phyloP scores from a whole-genome alignment of 2,329 filamentous ascomycete genomes.

The Colletotrichum sp. region DNA sequence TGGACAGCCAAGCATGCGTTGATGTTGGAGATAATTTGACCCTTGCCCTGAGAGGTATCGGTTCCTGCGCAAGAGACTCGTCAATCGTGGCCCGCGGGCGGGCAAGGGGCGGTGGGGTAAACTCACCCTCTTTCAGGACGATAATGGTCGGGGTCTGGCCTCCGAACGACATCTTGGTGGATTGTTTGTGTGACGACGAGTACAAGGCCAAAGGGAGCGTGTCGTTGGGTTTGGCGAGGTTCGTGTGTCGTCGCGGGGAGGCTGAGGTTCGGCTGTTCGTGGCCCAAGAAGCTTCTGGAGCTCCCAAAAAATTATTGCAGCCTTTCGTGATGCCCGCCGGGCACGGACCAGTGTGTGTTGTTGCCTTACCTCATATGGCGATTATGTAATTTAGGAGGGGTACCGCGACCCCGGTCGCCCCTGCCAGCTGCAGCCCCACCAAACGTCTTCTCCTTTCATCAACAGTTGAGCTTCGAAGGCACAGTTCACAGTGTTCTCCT shows the following conservation, averaged over 20 bases:
- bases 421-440: not conserved
- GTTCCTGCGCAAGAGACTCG: conserved; percentile 67
- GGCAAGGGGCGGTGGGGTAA: conserved; percentile 42
- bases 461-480: not conserved
- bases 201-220: not conserved
- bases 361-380: conserved; percentile 10
- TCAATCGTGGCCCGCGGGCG: conserved; percentile 23
- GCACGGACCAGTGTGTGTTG: conserved; percentile 23
- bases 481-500: not conserved
- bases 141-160: conserved; percentile 98
- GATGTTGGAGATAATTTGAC: conserved; percentile 97
- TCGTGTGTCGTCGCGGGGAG: conserved; percentile 13
- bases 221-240: not conserved
- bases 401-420: not conserved
- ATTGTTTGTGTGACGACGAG: not conserved
- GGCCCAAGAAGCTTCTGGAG: conserved; percentile 43
- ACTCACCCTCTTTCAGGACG: conserved; percentile 92
- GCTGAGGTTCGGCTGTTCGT: conserved; percentile 21
- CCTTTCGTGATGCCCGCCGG: conserved; percentile 34
- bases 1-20: conserved; percentile 97
- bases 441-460: not conserved
- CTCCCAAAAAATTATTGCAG: conserved; percentile 57
- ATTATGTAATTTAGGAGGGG: conserved; percentile 23
- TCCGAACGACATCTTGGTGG: conserved; percentile 84
- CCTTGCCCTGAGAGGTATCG: conserved; percentile 95